These are phyloP conservation scores for Cryphonectria carpinicola DNA, from an alignment of 2,329 filamentous ascomycete species.

Conservation along the genomic window DNA sequence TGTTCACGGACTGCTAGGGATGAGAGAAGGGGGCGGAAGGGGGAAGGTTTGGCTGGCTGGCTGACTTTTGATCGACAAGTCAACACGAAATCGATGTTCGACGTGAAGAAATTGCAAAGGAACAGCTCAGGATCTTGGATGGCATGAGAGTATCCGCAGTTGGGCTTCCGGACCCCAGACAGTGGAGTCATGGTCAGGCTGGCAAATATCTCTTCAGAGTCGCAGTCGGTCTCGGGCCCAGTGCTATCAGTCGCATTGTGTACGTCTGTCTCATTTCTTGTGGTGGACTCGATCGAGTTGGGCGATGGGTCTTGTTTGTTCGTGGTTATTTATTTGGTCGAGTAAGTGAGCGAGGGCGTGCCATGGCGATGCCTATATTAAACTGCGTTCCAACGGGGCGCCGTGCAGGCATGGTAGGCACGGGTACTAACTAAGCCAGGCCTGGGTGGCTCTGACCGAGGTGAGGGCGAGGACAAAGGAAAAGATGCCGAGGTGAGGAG, in stretches of 20 bases:
- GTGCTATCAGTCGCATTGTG: not conserved
- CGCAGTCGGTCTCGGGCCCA: constrained; percentile 17
- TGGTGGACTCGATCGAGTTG: not conserved
- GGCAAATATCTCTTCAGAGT: constrained; percentile 17
- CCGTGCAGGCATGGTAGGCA: not conserved
- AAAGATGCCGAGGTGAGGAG: not conserved
- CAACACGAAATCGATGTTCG: not conserved
- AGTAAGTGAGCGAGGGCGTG: not conserved
- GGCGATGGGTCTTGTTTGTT: not conserved
- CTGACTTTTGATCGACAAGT: not conserved
- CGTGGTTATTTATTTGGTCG: not conserved
- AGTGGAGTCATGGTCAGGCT: constrained; percentile 21
- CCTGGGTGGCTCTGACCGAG: not conserved
- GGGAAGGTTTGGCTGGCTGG: not conserved
- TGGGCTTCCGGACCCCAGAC: constrained; percentile 27
- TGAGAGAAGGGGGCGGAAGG: not conserved
- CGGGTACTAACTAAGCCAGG: not conserved
- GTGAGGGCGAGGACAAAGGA: constrained; percentile 11
- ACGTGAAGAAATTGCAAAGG: constrained; percentile 15
- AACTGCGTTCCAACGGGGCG: not conserved
- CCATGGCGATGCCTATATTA: not conserved
- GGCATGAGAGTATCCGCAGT: constrained; percentile 27
- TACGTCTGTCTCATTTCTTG: constrained; percentile 20
- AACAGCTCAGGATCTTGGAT: constrained; percentile 8
- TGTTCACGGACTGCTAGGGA: not conserved